Evolutionary conservation across 495 filamentous ascomycete genomes (phyloP), one percentile per base, ranked within the genome.

Genomic region (Penicillium dipodomyicola): DNA sequence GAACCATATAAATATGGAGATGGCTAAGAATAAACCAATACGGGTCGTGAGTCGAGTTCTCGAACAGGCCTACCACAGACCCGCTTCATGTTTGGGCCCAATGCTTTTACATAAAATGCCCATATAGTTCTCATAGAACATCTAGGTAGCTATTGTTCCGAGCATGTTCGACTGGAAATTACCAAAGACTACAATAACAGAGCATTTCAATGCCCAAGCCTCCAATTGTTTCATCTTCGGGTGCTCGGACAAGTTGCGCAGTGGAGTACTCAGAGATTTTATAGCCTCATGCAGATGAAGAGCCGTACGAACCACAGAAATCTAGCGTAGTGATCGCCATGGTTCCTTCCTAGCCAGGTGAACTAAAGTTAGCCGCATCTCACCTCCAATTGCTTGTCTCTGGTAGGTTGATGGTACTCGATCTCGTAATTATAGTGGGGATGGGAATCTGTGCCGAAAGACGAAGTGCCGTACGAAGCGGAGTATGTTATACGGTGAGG

Each of bases 11-110:
- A 40, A 8, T 51, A 40, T 51, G 32, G 49, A 20, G 23, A 37
- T 27, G 22, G 25, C n/a, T 52, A 42, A 43, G 23, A 42, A 52
- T 52, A 41, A n/a, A 14, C 49, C 37, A 41, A 52, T 52, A 14
- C n/a, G n/a, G 27, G 37, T 3, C 12, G 4, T n/a, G 3, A 25
- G 14, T 39, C 2, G 48, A 39, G 20, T 41, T 4, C 17, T 20
- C 19, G 35, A 17, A 15, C 17, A 20, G 17, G 40, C 40, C 10
- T 51, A 51, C 48, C 48, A 17, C 14, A 22, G 48, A 23, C 33
- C 33, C n/a, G 14, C 32, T 51, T 42, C 48, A 52, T 32, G 15
- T 41, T 40, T 41, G 12, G 49, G 15, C 25, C 49, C 20, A 27
- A 27, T 29, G 3, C 4, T 6, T 17, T 42, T 30, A n/a, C 8